phyloP scores from a whole-genome alignment of 345 rosid genomes.

The Lepidium africanum region DNA sequence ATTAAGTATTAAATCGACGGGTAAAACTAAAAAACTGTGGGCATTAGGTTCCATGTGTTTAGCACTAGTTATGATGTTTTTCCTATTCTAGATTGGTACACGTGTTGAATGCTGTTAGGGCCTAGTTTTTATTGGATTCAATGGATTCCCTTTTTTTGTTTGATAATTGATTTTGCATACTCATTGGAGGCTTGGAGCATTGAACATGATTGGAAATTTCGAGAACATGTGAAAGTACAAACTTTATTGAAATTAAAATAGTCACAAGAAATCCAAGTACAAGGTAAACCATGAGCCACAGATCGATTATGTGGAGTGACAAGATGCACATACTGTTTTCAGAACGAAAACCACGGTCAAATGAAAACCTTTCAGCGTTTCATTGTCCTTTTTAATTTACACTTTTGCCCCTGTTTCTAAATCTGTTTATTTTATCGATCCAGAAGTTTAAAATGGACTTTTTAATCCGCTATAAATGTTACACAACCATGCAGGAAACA shows the following conservation, averaged over 20 bases:
- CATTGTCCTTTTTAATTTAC: neutral
- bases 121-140: neutral
- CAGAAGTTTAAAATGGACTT: neutral
- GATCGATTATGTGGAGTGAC: neutral
- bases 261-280: neutral
- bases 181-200: neutral
- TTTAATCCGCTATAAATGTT: no score
- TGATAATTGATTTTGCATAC: no score
- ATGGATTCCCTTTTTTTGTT: neutral
- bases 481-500: neutral
- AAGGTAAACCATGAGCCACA: neutral
- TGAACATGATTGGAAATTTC: neutral
- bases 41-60: slow-evolving; percentile 9
- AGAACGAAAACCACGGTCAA: neutral
- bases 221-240: neutral
- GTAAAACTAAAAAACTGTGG: slow-evolving; percentile 20
- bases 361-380: neutral
- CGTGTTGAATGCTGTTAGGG: slow-evolving; percentile 1
- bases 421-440: neutral
- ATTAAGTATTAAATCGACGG: neutral
- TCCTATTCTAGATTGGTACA: neutral
- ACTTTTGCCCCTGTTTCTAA: neutral
- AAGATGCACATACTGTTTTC: neutral
- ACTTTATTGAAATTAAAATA: neutral
- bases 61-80: neutral